Evolutionary conservation across 768 basidiomycete genomes (phyloP).

Genomic region (Boletus subparvulus): DNA sequence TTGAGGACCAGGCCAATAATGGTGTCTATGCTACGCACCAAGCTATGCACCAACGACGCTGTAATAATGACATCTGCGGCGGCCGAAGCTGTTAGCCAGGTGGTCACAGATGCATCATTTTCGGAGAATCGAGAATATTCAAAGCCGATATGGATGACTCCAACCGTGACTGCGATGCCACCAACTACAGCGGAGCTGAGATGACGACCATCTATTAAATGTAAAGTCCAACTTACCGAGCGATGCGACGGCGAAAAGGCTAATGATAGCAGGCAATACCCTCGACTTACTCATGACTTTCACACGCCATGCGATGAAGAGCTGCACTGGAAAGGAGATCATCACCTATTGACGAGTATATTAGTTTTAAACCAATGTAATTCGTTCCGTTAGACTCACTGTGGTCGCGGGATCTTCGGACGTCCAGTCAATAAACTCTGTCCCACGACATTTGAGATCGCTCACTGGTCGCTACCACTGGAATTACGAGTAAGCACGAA

Average conservation of each 20-base stretch:
- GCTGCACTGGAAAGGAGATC: slow-evolving; percentile 43
- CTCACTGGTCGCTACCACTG: slow-evolving; percentile 18
- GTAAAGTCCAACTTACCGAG: slow-evolving; percentile 5
- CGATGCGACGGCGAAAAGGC: slow-evolving; percentile 2
- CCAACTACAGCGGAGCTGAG: slow-evolving; percentile 25
- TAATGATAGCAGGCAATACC: slow-evolving; percentile 28
- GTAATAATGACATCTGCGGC: slow-evolving; percentile 46
- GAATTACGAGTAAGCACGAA: slow-evolving; percentile 13
- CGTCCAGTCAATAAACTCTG: background rate
- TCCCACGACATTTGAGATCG: background rate
- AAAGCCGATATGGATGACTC: slow-evolving; percentile 28
- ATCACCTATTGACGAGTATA: slow-evolving; percentile 35
- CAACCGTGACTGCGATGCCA: slow-evolving; percentile 34
- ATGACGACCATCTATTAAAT: background rate
- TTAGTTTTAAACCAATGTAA: background rate
- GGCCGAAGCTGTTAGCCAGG: slow-evolving; percentile 45
- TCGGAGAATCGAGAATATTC: slow-evolving; percentile 35
- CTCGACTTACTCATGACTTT: slow-evolving; percentile 34
- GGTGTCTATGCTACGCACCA: slow-evolving; percentile 30
- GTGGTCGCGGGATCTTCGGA: slow-evolving; percentile 45
- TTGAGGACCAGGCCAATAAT: background rate
- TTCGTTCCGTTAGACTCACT: slow-evolving; percentile 22
- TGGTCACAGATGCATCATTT: slow-evolving; percentile 34
- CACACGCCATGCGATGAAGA: slow-evolving; percentile 49
- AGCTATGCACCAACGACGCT: slow-evolving; percentile 40